These are phyloP conservation scores for Talaromyces proteolyticus DNA, from an alignment of 495 filamentous ascomycete genomes.

Conservation along the genomic window DNA sequence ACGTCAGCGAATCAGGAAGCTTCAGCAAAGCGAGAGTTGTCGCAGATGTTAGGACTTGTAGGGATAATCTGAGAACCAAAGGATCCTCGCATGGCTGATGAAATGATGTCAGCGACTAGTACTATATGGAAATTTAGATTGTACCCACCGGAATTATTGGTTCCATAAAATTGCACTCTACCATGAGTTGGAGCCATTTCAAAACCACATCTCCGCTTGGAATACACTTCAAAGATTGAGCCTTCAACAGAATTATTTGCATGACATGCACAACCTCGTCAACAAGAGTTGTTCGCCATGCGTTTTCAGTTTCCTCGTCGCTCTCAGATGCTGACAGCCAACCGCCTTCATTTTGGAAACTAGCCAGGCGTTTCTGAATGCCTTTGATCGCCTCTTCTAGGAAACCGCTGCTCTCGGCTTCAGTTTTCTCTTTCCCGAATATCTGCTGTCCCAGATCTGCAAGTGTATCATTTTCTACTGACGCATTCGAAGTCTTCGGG, in stretches of 20 bases:
- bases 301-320: slow-evolving; percentile 47
- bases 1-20: slow-evolving; percentile 38
- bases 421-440: slow-evolving; percentile 23
- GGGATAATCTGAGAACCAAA: slow-evolving; percentile 47
- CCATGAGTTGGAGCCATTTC: slow-evolving; percentile 70
- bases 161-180: slow-evolving; percentile 58
- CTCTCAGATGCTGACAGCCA: slow-evolving; percentile 44
- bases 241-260: slow-evolving; percentile 64
- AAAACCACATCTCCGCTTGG: slow-evolving; percentile 55
- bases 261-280: slow-evolving; percentile 67
- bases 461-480: slow-evolving; percentile 12
- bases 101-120: slow-evolving; percentile 19
- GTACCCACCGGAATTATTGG: slow-evolving; percentile 48
- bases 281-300: slow-evolving; percentile 57
- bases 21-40: slow-evolving; percentile 72
- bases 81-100: slow-evolving; percentile 36
- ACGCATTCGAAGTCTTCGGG: background rate
- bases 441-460: slow-evolving; percentile 23
- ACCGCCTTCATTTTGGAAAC: slow-evolving; percentile 40
- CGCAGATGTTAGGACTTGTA: slow-evolving; percentile 63
- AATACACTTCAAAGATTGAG: slow-evolving; percentile 49
- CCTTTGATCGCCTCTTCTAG: slow-evolving; percentile 36
- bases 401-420: slow-evolving; percentile 19
- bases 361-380: slow-evolving; percentile 36
- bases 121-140: background rate